Conservation (phyloP, 1,284 basidiomycete species). For the Takashimella tepidaria region DNA sequence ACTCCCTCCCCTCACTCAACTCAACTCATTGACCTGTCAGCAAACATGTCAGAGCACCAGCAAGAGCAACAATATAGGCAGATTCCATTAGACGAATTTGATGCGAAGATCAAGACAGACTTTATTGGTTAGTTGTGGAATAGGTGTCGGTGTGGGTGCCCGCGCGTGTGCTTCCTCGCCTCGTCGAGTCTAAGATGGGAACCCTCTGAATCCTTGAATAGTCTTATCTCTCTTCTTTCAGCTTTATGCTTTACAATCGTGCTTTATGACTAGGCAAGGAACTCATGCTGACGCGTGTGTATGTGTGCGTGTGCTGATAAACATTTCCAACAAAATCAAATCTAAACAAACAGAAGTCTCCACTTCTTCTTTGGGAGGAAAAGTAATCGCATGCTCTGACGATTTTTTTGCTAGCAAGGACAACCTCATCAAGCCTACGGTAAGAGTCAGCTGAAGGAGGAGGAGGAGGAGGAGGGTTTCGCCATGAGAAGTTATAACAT, state of each 20-base stretch:
- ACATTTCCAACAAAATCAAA: neutral
- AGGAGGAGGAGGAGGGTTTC: no score
- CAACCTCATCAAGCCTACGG: constrained; percentile 77
- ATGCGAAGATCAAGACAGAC: constrained; percentile 54
- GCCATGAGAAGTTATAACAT: no score
- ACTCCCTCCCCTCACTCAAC: no score
- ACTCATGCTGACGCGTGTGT: no score
- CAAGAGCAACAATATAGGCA: constrained; percentile 8
- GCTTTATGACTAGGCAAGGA: neutral
- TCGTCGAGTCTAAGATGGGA: no score
- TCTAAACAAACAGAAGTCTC: constrained; percentile 69
- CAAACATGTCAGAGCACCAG: neutral
- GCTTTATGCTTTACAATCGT: neutral
- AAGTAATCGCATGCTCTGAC: constrained; percentile 74
- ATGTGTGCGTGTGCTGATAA: neutral
- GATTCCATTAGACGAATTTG: constrained; percentile 55
- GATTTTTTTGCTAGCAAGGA: constrained; percentile 90
- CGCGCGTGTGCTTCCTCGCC: no score
- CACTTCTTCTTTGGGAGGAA: constrained; percentile 74
- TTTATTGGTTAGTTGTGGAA: constrained; percentile 57
- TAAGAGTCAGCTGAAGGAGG: constrained; percentile 42
- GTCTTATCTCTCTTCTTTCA: constrained; percentile 1
- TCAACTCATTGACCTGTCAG: no score
- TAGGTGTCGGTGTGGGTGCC: no score
- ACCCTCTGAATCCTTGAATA: no score